These are phyloP conservation scores for Scheffersomyces ergatensis DNA, from an alignment of 805 yeast genomes.

Conservation along the genomic window DNA sequence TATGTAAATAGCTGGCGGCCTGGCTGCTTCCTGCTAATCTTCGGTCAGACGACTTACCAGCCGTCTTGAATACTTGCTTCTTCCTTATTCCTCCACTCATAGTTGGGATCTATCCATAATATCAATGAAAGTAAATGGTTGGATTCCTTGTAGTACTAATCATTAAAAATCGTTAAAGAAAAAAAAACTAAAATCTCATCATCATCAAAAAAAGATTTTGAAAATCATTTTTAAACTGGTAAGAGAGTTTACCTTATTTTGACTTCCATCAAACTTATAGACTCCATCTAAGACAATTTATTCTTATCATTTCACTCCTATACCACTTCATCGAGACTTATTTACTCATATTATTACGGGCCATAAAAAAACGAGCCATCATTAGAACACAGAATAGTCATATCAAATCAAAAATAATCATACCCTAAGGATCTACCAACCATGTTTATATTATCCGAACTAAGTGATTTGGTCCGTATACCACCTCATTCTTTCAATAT, in stretches of 20 bases:
- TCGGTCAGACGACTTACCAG: conserved; percentile 47
- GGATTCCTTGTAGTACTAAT: no score
- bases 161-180: background rate
- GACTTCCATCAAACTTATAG: no score
- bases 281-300: no score
- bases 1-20: conserved; percentile 43
- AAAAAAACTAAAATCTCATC: background rate
- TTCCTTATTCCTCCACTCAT: background rate
- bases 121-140: no score
- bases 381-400: no score
- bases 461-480: conserved; percentile 82
- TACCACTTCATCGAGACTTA: no score
- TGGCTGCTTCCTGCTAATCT: conserved; percentile 52
- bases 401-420: no score
- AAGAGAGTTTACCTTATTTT: no score
- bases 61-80: background rate
- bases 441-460: conserved; percentile 83
- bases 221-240: background rate
- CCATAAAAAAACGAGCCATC: no score
- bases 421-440: no score
- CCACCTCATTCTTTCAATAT: conserved; percentile 82
- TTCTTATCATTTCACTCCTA: no score
- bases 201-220: background rate
- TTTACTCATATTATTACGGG: no score
- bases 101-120: background rate